Evolutionary conservation across 148 eudicot genomes (phyloP), one percentile per base, ranked within the genome.

Genomic region (Selenicereus undatus): DNA sequence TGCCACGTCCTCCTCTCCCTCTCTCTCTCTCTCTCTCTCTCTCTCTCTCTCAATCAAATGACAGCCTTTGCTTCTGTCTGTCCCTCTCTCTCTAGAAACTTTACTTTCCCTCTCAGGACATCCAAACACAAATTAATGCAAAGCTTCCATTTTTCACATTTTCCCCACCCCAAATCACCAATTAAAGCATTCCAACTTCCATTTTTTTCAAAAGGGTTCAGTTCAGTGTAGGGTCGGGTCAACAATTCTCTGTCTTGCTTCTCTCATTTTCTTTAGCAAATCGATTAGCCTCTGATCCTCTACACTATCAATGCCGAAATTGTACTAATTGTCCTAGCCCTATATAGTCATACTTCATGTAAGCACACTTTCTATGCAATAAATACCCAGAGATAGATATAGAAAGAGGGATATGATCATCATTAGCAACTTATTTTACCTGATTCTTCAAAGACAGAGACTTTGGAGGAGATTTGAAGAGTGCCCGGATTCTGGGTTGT

Each of bases 1-100:
- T 84, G 91, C 87, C 92, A 91, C 88, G 86, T 85, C 84, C 73
- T 85, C 76, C 73, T 13, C 62, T 76, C 85, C 71, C 58, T 8
- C 22, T 29, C 27, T 24, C 54, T 50, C 51, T 82, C 76, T 21
- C 51, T 54, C 5, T 39, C 3, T 39, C 0, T 39, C 43, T 39
- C 3, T 39, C 43, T 32, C 32, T 32, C 20, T 64, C 26, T 66
- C 70, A 58, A 29, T 74, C 60, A 71, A 66, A 71, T 80, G 71
- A 78, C 76, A 32, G 66, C 79, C 58, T 29, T 74, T 51, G 21
- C 22, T 71, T 77, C 16, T 65, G 35, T 70, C 43, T 14, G 18
- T 29, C 27, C 26, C 81, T 68, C 39, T 58, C 60, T 22, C 42
- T 21, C 39, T 35, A 62, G 65, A 42, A 14, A 26, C 77, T 81